Evolutionary conservation across 805 yeast genomes (phyloP).

Genomic region (Saturnispora saitoi): DNA sequence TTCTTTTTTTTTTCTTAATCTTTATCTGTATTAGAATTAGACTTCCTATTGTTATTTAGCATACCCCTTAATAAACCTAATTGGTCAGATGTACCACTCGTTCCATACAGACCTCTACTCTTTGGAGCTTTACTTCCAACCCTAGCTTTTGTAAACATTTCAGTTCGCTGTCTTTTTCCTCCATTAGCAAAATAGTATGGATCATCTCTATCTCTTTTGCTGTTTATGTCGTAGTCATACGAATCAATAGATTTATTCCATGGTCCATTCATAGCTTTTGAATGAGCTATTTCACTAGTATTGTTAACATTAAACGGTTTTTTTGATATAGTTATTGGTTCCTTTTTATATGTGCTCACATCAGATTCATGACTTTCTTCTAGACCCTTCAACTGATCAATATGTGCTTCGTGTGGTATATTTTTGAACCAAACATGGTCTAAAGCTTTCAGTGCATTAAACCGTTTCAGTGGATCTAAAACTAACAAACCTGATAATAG

Average conservation of each 20-base stretch:
- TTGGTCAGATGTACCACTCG: background rate
- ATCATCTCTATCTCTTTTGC: slow-evolving; percentile 7
- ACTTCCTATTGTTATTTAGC: background rate
- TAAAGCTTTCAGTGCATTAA: slow-evolving; percentile 74
- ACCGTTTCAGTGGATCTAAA: slow-evolving; percentile 63
- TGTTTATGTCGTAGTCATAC: background rate
- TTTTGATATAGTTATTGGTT: slow-evolving; percentile 7
- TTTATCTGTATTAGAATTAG: background rate
- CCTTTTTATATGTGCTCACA: slow-evolving; percentile 46
- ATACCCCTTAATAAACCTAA: background rate
- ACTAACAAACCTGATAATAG: slow-evolving; percentile 54
- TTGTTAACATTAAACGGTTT: background rate
- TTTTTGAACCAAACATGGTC: slow-evolving; percentile 58
- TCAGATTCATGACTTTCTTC: slow-evolving; percentile 90
- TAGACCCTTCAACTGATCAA: slow-evolving; percentile 51
- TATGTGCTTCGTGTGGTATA: slow-evolving; percentile 56
- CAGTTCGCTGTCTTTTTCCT: background rate
- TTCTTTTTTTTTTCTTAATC: background rate
- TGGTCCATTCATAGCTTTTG: background rate
- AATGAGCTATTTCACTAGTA: background rate
- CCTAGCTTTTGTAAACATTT: background rate
- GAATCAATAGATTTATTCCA: background rate
- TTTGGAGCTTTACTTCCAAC: background rate
- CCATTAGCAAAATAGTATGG: background rate
- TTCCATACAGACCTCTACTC: slow-evolving; percentile 1